Conservation (phyloP, 2,329 filamentous ascomycete species). For the Pyricularia grisea region DNA sequence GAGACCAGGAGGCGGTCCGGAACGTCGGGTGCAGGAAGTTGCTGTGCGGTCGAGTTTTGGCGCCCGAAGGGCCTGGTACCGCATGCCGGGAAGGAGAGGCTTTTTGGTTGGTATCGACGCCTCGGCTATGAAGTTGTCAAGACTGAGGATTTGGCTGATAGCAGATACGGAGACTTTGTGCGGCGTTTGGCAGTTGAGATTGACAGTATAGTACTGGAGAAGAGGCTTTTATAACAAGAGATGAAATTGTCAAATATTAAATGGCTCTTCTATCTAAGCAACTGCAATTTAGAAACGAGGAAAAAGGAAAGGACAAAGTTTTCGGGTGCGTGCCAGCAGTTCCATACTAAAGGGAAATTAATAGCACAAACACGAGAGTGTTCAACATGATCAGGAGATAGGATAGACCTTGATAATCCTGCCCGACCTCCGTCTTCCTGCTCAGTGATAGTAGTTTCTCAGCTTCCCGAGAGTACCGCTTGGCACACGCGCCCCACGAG, state of each 20-base stretch:
- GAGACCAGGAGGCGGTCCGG: slow-evolving; percentile 8
- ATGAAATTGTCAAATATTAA: not conserved
- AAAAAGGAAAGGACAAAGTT: not conserved
- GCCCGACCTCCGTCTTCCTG: not conserved
- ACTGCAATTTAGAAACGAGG: not conserved
- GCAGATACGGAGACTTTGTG: slow-evolving; percentile 13
- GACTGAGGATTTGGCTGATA: slow-evolving; percentile 11
- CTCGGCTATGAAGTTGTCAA: slow-evolving; percentile 15
- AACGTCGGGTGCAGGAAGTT: not conserved
- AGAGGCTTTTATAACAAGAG: slow-evolving; percentile 10
- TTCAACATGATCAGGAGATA: not conserved
- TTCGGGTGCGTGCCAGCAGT: not conserved
- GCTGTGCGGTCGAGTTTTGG: not conserved
- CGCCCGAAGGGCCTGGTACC: slow-evolving; percentile 12
- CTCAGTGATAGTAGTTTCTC: not conserved
- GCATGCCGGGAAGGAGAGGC: slow-evolving; percentile 16
- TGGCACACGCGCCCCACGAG: not conserved
- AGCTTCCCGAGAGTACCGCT: not conserved
- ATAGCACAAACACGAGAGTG: not conserved
- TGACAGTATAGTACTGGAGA: slow-evolving; percentile 17
- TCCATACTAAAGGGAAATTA: not conserved
- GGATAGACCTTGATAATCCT: not conserved
- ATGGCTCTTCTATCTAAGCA: not conserved
- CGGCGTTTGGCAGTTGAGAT: slow-evolving; percentile 13
- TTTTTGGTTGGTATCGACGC: slow-evolving; percentile 19